These are phyloP conservation scores for Chlorella vulgaris DNA, from an alignment of 139 green algal genomes.

Conservation along the genomic window DNA sequence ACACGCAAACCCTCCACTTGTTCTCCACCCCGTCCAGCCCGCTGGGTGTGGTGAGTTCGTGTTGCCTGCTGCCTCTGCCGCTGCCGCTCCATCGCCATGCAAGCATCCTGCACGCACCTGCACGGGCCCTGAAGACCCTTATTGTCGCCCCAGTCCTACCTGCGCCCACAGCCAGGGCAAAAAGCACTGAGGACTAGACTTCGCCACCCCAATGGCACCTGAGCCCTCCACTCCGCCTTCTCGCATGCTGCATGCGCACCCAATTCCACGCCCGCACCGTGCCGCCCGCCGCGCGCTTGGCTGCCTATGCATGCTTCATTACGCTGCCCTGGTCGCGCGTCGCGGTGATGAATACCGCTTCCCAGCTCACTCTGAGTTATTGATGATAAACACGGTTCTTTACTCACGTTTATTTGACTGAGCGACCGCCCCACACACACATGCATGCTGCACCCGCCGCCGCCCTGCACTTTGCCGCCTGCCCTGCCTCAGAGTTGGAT, in stretches of 20 bases:
- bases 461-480: neutral
- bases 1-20: too few species aligned
- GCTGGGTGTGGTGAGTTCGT: too few species aligned
- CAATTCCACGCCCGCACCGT: too few species aligned
- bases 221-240: conserved; percentile 11
- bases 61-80: too few species aligned
- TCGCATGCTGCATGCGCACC: neutral
- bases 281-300: too few species aligned
- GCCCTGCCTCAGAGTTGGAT: conserved; percentile 8
- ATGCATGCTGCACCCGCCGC: neutral
- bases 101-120: too few species aligned
- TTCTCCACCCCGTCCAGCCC: too few species aligned
- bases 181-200: conserved; percentile 50
- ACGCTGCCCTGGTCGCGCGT: too few species aligned
- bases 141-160: conserved; percentile 57
- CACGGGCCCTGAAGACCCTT: conserved; percentile 43
- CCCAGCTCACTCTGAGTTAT: conserved; percentile 51
- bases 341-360: conserved; percentile 47
- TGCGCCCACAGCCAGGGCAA: conserved; percentile 45
- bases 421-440: conserved; percentile 3
- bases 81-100: too few species aligned
- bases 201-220: conserved; percentile 34
- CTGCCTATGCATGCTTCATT: too few species aligned
- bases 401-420: conserved; percentile 43
- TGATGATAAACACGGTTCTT: conserved; percentile 49